These are phyloP conservation scores for Neofusicoccum cordaticola DNA, from an alignment of 2,329 filamentous ascomycete species.

Conservation along the genomic window DNA sequence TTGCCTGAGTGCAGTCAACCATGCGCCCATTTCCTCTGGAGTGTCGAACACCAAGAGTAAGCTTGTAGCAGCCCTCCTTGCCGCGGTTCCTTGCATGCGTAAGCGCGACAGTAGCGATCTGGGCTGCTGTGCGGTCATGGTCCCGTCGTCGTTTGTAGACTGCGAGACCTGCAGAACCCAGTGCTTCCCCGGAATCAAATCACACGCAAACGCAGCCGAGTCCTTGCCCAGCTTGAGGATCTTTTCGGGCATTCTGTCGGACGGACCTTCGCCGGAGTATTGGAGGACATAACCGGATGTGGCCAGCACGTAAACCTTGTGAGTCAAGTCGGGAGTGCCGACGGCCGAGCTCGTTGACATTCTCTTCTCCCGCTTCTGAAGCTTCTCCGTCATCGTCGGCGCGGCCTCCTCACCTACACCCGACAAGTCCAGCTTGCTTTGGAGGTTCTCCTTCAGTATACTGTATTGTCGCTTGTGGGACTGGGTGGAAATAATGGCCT, in stretches of 20 bases:
- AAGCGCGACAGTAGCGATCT: slow-evolving; percentile 66
- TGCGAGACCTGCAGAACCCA: slow-evolving; percentile 78
- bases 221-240: slow-evolving; percentile 68
- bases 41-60: slow-evolving; percentile 71
- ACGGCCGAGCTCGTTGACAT: slow-evolving; percentile 35
- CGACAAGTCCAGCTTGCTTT: slow-evolving; percentile 25
- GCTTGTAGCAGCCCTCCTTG: slow-evolving; percentile 57
- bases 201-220: slow-evolving; percentile 76
- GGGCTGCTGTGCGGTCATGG: slow-evolving; percentile 46
- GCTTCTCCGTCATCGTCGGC: slow-evolving; percentile 28
- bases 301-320: slow-evolving; percentile 70
- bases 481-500: slow-evolving; percentile 62
- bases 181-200: slow-evolving; percentile 74
- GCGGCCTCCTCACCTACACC: slow-evolving; percentile 25
- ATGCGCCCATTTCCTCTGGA: slow-evolving; percentile 71
- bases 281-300: slow-evolving; percentile 72
- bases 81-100: slow-evolving; percentile 56
- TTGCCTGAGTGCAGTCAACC: slow-evolving; percentile 66
- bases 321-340: slow-evolving; percentile 61
- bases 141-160: slow-evolving; percentile 58
- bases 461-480: slow-evolving; percentile 53
- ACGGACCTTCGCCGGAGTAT: slow-evolving; percentile 67
- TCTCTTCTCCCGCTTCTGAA: slow-evolving; percentile 40
- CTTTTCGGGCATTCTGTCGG: slow-evolving; percentile 71
- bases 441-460: slow-evolving; percentile 36